Evolutionary conservation across 371 early-diverging fungal species (phyloP).

Genomic region (Apophysomyces variabilis): DNA sequence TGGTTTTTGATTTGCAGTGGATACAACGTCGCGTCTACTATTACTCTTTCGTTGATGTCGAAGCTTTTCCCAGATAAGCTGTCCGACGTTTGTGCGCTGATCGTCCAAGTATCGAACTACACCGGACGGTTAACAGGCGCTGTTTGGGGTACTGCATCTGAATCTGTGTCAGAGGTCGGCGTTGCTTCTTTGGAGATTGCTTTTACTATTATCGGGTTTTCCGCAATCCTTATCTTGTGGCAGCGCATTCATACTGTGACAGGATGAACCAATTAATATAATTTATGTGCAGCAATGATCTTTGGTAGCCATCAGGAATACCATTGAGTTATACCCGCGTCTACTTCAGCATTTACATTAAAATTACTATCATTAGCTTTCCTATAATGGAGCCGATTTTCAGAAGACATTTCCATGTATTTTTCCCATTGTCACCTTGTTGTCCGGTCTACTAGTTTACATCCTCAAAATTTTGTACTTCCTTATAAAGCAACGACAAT

Average conservation of each 20-base stretch:
- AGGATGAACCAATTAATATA: not conserved
- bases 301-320: not conserved
- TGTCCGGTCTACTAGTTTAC: too few species aligned
- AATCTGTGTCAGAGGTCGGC: not conserved
- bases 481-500: too few species aligned
- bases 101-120: constrained; percentile 4
- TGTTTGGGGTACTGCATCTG: not conserved
- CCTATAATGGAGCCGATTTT: too few species aligned
- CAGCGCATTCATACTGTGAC: constrained; percentile 8
- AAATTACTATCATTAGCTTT: not conserved
- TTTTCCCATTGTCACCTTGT: too few species aligned
- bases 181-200: constrained; percentile 1
- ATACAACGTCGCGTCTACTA: not conserved
- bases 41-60: constrained; percentile 4
- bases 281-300: not conserved
- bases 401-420: too few species aligned
- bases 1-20: constrained; percentile 5
- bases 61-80: constrained; percentile 4
- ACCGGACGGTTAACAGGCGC: constrained; percentile 4
- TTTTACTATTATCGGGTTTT: not conserved
- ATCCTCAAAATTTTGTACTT: too few species aligned
- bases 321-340: not conserved
- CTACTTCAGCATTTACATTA: not conserved
- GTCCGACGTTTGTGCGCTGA: constrained; percentile 1
- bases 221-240: not conserved